Conservation (phyloP, 2,329 filamentous ascomycete genomes). For the Colletotrichum brevisporum region DNA sequence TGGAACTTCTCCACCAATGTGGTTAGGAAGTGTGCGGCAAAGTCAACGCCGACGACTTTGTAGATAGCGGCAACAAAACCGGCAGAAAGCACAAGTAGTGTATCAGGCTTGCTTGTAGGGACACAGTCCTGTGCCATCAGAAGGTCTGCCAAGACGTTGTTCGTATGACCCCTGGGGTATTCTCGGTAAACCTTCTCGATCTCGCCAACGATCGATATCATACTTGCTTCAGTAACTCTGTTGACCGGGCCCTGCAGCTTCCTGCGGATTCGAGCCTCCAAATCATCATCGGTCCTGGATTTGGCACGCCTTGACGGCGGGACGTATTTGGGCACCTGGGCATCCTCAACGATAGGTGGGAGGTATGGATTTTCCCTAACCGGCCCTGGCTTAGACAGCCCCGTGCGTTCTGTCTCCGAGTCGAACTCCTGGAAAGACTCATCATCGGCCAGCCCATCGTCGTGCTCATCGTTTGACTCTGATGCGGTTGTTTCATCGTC, state of each 20-base stretch:
- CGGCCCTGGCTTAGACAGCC: conserved; percentile 58
- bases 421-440: conserved; percentile 58
- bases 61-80: conserved; percentile 92
- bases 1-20: conserved; percentile 83
- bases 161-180: conserved; percentile 90
- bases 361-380: conserved; percentile 88
- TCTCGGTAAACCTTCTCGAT: conserved; percentile 87
- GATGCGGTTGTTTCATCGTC: conserved; percentile 41
- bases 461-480: conserved; percentile 46
- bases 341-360: conserved; percentile 70
- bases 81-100: conserved; percentile 90
- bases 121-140: conserved; percentile 86
- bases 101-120: conserved; percentile 83
- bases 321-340: conserved; percentile 80
- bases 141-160: conserved; percentile 82
- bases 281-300: conserved; percentile 75
- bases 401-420: conserved; percentile 50
- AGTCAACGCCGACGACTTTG: conserved; percentile 88
- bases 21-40: conserved; percentile 89
- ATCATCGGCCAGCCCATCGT: conserved; percentile 47
- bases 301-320: conserved; percentile 85
- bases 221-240: conserved; percentile 90
- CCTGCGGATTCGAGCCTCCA: conserved; percentile 77
- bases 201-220: conserved; percentile 86
- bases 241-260: conserved; percentile 93